Conservation (phyloP, 2,329 filamentous ascomycete species). For the Colletotrichum noveboracense region DNA sequence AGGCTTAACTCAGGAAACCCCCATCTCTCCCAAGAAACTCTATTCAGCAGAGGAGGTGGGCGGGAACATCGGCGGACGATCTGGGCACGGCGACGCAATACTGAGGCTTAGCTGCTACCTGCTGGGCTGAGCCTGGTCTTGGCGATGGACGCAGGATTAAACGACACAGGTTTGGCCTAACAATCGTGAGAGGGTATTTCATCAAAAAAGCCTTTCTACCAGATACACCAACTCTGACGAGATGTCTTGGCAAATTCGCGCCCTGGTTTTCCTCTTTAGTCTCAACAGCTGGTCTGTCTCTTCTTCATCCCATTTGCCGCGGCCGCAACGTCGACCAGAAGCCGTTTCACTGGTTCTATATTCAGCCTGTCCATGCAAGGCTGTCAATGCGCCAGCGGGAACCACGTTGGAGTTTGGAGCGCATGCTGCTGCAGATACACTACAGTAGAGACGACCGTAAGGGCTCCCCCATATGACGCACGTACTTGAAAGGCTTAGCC, state of each 20-base stretch:
- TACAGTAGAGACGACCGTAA: neutral
- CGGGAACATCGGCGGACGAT: neutral
- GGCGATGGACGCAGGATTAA: neutral
- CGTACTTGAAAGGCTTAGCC: neutral
- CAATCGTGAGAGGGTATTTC: neutral
- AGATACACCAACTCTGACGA: slow-evolving; percentile 3
- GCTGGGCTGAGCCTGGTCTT: neutral
- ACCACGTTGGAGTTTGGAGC: neutral
- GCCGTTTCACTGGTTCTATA: slow-evolving; percentile 13
- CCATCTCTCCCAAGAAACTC: neutral
- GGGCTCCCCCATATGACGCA: slow-evolving; percentile 1
- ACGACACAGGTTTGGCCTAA: neutral
- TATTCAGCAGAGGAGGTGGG: neutral
- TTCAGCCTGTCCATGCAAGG: neutral
- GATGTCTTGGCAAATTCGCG: neutral
- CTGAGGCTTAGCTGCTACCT: slow-evolving; percentile 9
- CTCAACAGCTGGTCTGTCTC: neutral
- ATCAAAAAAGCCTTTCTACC: slow-evolving; percentile 6
- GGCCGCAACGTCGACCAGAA: neutral
- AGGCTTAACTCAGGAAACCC: neutral
- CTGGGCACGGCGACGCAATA: neutral
- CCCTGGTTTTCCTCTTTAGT: neutral
- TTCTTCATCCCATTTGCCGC: slow-evolving; percentile 1
- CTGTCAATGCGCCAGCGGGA: neutral
- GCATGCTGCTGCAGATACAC: neutral